These are phyloP conservation scores for Teunomyces aglyptinius DNA, from an alignment of 805 yeast genomes.

Conservation along the genomic window DNA sequence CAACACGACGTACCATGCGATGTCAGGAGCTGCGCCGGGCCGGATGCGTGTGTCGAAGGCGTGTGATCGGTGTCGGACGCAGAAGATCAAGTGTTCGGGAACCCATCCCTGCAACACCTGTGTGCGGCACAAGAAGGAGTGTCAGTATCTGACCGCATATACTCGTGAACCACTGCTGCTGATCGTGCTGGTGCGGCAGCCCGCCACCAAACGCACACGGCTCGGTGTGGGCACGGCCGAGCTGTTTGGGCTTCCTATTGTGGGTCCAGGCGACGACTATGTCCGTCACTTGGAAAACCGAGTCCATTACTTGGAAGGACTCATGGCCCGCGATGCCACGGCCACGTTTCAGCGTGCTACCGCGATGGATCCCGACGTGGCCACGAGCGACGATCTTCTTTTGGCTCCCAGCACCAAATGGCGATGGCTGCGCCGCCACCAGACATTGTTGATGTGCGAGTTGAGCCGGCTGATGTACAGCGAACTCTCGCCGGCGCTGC, in stretches of 20 bases:
- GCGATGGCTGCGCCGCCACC: slow-evolving; percentile 48
- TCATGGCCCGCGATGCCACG: slow-evolving; percentile 18
- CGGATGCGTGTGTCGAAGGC: slow-evolving; percentile 50
- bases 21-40: background rate
- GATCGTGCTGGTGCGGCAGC: background rate
- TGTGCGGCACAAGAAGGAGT: slow-evolving; percentile 32
- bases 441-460: slow-evolving; percentile 39
- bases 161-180: background rate
- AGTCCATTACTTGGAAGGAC: slow-evolving; percentile 38
- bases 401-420: slow-evolving; percentile 40
- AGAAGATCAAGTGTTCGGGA: slow-evolving; percentile 59
- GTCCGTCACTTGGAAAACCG: slow-evolving; percentile 38
- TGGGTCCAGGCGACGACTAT: slow-evolving; percentile 19
- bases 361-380: slow-evolving; percentile 20
- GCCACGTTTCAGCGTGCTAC: slow-evolving; percentile 10
- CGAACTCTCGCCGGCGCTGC: slow-evolving; percentile 32
- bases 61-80: slow-evolving; percentile 54
- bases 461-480: slow-evolving; percentile 34
- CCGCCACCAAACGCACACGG: background rate
- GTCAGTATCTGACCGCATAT: slow-evolving; percentile 22
- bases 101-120: slow-evolving; percentile 51
- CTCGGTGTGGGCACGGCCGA: slow-evolving; percentile 8
- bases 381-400: slow-evolving; percentile 15
- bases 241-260: slow-evolving; percentile 19
- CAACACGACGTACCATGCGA: background rate